A percentile compares a stretch with the other conserved stretches of the same genome.
phyloP scores from a whole-genome alignment of 2,329 filamentous ascomycete genomes.

The Pseudopithomyces chartarum region DNA sequence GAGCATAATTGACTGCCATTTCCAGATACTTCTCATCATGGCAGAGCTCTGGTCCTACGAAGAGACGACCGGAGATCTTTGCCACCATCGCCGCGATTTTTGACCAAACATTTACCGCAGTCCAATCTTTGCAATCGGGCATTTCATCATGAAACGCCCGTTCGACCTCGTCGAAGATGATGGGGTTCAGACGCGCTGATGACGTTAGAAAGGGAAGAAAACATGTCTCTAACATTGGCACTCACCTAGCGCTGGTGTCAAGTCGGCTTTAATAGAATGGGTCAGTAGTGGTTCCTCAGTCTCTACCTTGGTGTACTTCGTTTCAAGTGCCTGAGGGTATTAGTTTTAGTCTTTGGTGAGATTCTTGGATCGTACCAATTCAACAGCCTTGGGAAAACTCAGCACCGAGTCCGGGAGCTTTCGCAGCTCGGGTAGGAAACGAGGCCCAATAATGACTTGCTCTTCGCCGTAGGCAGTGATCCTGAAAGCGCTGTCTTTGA shows the following conservation, averaged over 20 bases:
- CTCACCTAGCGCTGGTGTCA: slow-evolving; percentile 44
- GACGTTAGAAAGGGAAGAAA: neutral
- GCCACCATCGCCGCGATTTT: slow-evolving; percentile 39
- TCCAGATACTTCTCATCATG: slow-evolving; percentile 37
- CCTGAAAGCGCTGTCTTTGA: slow-evolving; percentile 33
- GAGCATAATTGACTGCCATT: slow-evolving; percentile 34
- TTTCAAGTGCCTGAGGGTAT: slow-evolving; percentile 30
- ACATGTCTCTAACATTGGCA: neutral
- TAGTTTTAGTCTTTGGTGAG: slow-evolving; percentile 1
- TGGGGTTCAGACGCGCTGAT: slow-evolving; percentile 34
- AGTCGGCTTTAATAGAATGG: slow-evolving; percentile 37
- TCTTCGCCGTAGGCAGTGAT: slow-evolving; percentile 28
- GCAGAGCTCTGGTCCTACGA: slow-evolving; percentile 39
- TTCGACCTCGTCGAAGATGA: slow-evolving; percentile 38
- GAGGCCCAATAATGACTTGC: slow-evolving; percentile 32
- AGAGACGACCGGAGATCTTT: slow-evolving; percentile 39
- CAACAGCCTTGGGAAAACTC: slow-evolving; percentile 34
- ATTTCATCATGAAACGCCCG: slow-evolving; percentile 30
- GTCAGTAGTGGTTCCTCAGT: slow-evolving; percentile 19
- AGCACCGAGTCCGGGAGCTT: slow-evolving; percentile 40
- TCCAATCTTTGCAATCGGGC: slow-evolving; percentile 39
- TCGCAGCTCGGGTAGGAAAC: slow-evolving; percentile 38
- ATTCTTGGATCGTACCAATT: slow-evolving; percentile 20
- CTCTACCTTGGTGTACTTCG: slow-evolving; percentile 36
- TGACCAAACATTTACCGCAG: slow-evolving; percentile 31